Conservation (phyloP, 257 asterid species). For the Plantago major region DNA sequence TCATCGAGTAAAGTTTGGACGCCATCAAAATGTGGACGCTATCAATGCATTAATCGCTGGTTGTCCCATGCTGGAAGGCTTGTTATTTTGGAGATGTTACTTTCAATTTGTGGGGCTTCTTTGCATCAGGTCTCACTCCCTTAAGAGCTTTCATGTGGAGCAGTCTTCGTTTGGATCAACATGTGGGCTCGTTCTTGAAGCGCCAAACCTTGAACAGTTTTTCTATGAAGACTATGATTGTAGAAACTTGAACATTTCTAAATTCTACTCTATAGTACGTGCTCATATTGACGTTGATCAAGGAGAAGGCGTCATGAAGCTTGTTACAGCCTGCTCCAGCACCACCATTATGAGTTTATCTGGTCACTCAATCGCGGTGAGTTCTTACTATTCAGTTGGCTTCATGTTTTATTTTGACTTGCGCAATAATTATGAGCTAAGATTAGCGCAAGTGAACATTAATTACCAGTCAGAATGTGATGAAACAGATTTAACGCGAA, state of each 20-base stretch:
- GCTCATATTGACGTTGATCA: background rate
- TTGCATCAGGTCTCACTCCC: background rate
- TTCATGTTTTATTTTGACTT: too few species aligned
- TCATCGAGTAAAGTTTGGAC: background rate
- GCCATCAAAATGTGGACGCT: background rate
- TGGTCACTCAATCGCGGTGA: background rate
- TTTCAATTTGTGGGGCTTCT: background rate
- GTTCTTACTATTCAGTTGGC: too few species aligned
- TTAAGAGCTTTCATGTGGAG: background rate
- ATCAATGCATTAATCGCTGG: background rate
- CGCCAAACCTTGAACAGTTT: background rate
- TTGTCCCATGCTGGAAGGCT: background rate
- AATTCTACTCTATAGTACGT: background rate
- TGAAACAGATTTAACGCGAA: too few species aligned
- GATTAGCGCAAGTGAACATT: too few species aligned
- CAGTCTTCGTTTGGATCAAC: background rate
- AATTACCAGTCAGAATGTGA: too few species aligned
- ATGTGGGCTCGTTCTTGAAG: background rate
- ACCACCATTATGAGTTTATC: background rate
- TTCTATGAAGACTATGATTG: background rate
- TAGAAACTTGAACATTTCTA: background rate
- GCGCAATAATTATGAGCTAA: too few species aligned
- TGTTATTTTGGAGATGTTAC: background rate
- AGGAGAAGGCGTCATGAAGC: background rate
- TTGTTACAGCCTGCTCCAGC: conserved; percentile 5